Evolutionary conservation across 345 rosid genomes (phyloP), one percentile per base, ranked within the genome.

Genomic region (Conringia planisiliqua): DNA sequence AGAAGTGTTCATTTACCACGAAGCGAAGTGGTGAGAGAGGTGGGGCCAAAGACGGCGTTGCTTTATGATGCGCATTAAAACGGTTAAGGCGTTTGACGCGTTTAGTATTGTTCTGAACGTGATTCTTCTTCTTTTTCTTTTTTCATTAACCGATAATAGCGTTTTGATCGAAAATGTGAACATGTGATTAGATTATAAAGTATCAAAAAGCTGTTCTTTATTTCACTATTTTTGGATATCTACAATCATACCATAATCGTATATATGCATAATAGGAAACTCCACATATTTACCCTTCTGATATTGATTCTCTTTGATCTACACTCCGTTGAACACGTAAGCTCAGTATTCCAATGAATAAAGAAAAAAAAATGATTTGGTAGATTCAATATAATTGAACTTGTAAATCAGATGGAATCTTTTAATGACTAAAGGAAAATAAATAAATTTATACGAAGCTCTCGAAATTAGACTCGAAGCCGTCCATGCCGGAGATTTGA

Each of bases 21-120:
- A 46, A 30, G 16, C 9, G 30, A 47, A 33, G 18, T 74, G 20
- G 67, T 60, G 55, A 20, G 58, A 51, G 36, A 42, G 57, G 62
- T 67, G 79, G 65, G 78, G n/a, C 12, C 46, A 2, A 44, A 64
- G 29, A 65, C 72, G 71, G 71, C 76, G 65, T 13, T 10, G 46
- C 29, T 39, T 27, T 9, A 24, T 11, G n/a, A 13, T 62, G 14
- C 11, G 59, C 58, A 18, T 16, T n/a, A 33, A 40, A 40, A 48
- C 73, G 68, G 62, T 60, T 59, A 26, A 38, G 1, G 62, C 68
- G 74, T 60, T 67, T 68, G 17, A 43, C 3, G 20, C 24, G 32
- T 51, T 72, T 59, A 55, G 18, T 39, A 7, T 14, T 40, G 17
- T 18, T 65, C 5, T 32, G 4, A 65, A 30, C 56, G 54, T 27